Percentiles rank a stretch among this genome's conserved stretches.
Conservation (phyloP, 2,329 filamentous ascomycete genomes). For the Diplodia intermedia region DNA sequence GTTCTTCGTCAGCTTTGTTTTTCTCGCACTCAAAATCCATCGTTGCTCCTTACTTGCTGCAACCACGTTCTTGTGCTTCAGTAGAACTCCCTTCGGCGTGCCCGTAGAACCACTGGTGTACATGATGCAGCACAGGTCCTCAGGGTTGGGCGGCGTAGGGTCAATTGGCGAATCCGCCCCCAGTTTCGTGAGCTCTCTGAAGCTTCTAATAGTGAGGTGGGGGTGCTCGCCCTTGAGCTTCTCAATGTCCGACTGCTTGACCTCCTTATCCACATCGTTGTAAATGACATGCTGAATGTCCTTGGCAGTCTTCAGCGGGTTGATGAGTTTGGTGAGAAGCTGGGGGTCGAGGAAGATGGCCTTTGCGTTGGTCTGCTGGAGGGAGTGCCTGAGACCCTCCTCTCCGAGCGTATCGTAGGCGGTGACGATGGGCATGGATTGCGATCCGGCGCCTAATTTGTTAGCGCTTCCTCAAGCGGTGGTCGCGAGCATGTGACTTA, state of each 20-base stretch:
- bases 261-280: constrained; percentile 59
- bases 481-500: constrained; percentile 40
- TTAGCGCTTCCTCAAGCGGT: constrained; percentile 14
- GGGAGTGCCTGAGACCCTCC: constrained; percentile 82
- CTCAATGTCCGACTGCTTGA: constrained; percentile 61
- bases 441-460: constrained; percentile 68
- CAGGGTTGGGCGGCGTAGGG: constrained; percentile 72
- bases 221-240: constrained; percentile 61
- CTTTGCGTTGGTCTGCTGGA: constrained; percentile 78
- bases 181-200: constrained; percentile 62
- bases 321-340: constrained; percentile 63
- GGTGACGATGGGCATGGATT: constrained; percentile 90
- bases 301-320: constrained; percentile 62
- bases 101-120: constrained; percentile 90
- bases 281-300: constrained; percentile 65
- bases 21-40: constrained; percentile 34
- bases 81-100: constrained; percentile 83
- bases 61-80: constrained; percentile 80
- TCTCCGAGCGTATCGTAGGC: constrained; percentile 92
- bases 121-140: constrained; percentile 82
- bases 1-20: constrained; percentile 13
- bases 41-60: constrained; percentile 68
- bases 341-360: constrained; percentile 89
- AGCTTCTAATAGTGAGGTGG: constrained; percentile 61
- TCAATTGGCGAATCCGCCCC: constrained; percentile 72